Base-by-base conservation (phyloP, 192 early-diverging fungal species). In the Kickxella alabastrina region DNA sequence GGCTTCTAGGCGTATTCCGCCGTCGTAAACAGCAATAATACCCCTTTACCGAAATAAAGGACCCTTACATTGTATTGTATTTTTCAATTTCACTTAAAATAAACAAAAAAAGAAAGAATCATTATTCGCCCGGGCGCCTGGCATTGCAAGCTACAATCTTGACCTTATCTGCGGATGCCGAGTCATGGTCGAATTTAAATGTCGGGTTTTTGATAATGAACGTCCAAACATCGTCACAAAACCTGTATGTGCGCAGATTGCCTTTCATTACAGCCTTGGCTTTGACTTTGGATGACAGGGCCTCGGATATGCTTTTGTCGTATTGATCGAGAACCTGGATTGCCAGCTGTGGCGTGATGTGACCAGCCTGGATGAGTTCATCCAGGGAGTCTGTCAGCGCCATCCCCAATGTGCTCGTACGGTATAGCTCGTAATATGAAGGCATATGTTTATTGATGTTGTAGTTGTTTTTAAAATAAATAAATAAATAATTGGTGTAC, bases 191-290 rank as follows among this genome's bases (percentile, higher is more conserved):
- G 51, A 97, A 85, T 37, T 86, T 83, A 65, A 98, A 91, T n/a
- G 78, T 87, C 22, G 90, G 85, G 34, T 85, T 80, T 26, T 88
- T 84, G 43, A 94, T 83, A 27, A 95, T 83, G 79, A 99, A 96
- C 1, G 95, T 97, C 93, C 93, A 99, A 19, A 99, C 95, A 51
- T 99, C 97, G 59, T 99, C 97, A 60, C 93, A 89, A 46, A 91
- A 93, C 38, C 93, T 84, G 67, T 97, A 99, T 19, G 86, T 91
- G 52, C 88, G 80, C 50, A 99, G 80, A 52, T 61, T 54, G 14
- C 63, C 59, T 87, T 92, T 95, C 44, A 99, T 82, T 9, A 79
- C 83, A 10, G 90, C 86, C 44, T 87, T 87, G 53, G 81, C 81
- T 47, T 83, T 81, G 35, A 97, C 95, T 56, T 83, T 81, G 29